Evolutionary conservation across 106 monocot genomes (phyloP), one percentile per base, ranked within the genome.

Genomic region (Acorus gramineus): DNA sequence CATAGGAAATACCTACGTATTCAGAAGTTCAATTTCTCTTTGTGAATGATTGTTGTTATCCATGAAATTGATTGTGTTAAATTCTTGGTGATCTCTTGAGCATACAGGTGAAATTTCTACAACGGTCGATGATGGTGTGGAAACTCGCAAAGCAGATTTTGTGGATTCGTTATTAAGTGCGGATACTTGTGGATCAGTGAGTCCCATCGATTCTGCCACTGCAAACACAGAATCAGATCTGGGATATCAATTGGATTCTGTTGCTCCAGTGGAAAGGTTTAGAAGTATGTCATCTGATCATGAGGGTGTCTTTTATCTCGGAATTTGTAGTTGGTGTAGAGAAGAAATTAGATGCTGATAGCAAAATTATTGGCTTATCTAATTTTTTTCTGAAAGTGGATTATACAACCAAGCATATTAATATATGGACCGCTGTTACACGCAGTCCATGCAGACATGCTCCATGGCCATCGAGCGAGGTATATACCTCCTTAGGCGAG

Each of bases 101-200:
- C 11, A 4, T 68, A 14, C 72, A 85, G 82, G 76, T 69, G 81
- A 79, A 49, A 50, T 68, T 28, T 74, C 68, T 67, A 52, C 56
- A 13, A 72, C 71, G 44, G 49, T 76, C 47, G 69, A 77, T 52
- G 78, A 80, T 47, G 66, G 9, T 14, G 88, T 88, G 69, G 74
- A 92, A 79, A 75, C 46, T 47, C 77, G 85, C 52, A 83, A 92
- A 81, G 66, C 74, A 61, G 77, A 65, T 64, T 92, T 98, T 78
- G 84, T 98, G 53, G 81, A 92, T 73, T 84, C 77, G 48, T 74
- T 98, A 44, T 77, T 98, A 72, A 66, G 72, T 56, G 53, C 53
- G n/a, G 73, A 73, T 66, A 55, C 55, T 71, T 61, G 58, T 48
- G 59, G 13, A 4, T 14, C 72, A 14, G 5, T 13, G 49, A 5